Evolutionary conservation across 2,329 filamentous ascomycete species (phyloP).

Genomic region (Cytospora piceae): DNA sequence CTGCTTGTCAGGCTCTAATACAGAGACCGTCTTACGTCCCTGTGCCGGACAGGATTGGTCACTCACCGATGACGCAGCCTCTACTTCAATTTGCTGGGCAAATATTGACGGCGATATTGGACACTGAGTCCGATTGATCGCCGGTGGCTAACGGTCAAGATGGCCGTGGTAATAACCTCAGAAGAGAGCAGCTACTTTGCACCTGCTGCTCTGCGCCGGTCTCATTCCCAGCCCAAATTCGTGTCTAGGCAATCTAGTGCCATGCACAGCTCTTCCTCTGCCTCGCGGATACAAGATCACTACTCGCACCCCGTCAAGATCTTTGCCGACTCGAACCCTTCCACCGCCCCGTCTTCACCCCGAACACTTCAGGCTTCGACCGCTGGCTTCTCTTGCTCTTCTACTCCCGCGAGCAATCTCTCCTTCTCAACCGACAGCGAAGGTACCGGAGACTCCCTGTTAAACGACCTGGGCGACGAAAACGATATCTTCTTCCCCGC

Average conservation of each 20-base stretch:
- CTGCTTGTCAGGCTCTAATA: not conserved
- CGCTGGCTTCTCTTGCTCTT: constrained; percentile 61
- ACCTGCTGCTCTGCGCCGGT: constrained; percentile 58
- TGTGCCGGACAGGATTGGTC: constrained; percentile 22
- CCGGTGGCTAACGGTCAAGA: constrained; percentile 38
- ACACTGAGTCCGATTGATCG: constrained; percentile 34
- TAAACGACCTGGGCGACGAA: constrained; percentile 48
- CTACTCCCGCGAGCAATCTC: constrained; percentile 66
- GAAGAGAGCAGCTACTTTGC: constrained; percentile 63
- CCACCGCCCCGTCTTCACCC: constrained; percentile 62
- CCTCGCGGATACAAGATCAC: constrained; percentile 51
- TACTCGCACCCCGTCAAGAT: constrained; percentile 48
- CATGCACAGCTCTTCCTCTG: constrained; percentile 51
- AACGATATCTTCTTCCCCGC: constrained; percentile 38
- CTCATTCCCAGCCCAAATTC: constrained; percentile 64
- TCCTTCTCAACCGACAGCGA: constrained; percentile 55
- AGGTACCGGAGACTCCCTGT: constrained; percentile 53
- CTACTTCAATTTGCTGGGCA: constrained; percentile 18
- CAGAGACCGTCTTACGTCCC: constrained; percentile 11
- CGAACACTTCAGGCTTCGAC: constrained; percentile 55
- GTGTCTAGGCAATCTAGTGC: constrained; percentile 44
- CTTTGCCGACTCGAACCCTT: constrained; percentile 53
- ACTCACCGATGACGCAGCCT: constrained; percentile 35
- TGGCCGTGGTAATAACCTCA: constrained; percentile 61
- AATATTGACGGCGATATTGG: constrained; percentile 37